phyloP scores from a whole-genome alignment of 164 flowering plant genomes.

The Stephania yunnanensis region DNA sequence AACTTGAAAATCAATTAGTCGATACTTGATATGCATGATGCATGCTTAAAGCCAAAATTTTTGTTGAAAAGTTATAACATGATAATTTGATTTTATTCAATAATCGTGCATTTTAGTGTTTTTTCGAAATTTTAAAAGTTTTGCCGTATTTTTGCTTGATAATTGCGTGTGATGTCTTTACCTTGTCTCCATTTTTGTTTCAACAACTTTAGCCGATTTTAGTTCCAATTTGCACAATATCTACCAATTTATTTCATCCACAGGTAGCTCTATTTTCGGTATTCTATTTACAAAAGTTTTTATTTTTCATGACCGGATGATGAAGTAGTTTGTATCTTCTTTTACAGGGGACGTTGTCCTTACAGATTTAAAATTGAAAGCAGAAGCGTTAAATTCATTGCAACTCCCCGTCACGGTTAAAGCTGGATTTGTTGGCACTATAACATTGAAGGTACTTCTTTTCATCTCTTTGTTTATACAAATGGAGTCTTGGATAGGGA shows the following conservation, averaged over 20 bases:
- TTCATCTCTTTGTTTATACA: not conserved
- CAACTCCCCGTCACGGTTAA: constrained; percentile 91
- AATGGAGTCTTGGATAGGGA: not conserved
- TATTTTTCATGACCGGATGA: not conserved
- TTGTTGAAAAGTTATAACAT: too few relatives aligned
- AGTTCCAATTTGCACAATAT: too few relatives aligned
- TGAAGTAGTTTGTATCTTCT: not conserved
- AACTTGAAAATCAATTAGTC: not conserved
- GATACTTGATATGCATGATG: not conserved
- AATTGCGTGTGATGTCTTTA: not conserved
- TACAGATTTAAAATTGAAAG: constrained; percentile 86
- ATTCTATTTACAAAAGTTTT: not conserved
- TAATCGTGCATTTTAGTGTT: not conserved
- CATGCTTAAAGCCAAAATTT: too few relatives aligned
- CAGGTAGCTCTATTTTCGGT: not conserved
- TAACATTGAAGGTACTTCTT: constrained; percentile 74
- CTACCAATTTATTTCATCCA: too few relatives aligned
- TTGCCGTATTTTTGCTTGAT: not conserved
- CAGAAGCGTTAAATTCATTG: constrained; percentile 88
- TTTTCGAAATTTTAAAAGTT: not conserved
- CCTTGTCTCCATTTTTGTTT: not conserved
- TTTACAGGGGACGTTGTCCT: constrained; percentile 90
- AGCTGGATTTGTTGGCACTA: constrained; percentile 94
- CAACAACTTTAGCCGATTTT: not conserved
- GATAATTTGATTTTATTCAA: not conserved